Conservation (phyloP, 108 stramenopile genomes). For the Pseudonitzschia pungens region DNA sequence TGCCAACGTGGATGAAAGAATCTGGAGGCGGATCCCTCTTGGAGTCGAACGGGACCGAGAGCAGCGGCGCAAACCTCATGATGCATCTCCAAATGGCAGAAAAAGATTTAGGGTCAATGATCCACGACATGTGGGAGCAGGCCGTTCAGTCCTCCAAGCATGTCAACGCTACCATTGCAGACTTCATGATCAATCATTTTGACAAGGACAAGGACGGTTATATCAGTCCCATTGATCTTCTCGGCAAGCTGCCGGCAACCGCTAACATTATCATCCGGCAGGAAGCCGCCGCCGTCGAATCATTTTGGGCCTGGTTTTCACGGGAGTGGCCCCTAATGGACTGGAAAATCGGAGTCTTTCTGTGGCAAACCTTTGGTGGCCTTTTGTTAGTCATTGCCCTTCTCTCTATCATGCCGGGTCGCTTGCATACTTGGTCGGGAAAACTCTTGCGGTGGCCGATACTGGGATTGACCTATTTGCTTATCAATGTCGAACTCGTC, state of each 20-base stretch:
- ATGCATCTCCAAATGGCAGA: not conserved
- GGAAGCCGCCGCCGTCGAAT: not conserved
- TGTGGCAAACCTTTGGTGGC: conserved; percentile 74
- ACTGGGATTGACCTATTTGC: conserved; percentile 63
- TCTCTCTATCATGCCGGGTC: conserved; percentile 66
- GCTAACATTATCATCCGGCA: conserved; percentile 3
- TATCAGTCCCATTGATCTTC: conserved; percentile 32
- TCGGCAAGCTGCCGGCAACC: conserved; percentile 39
- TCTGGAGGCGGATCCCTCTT: not conserved
- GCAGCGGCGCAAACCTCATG: conserved; percentile 15
- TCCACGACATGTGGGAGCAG: conserved; percentile 32
- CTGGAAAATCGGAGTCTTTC: conserved; percentile 66
- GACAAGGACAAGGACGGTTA: conserved; percentile 45
- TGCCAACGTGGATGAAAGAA: conserved; percentile 43
- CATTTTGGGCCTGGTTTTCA: conserved; percentile 42
- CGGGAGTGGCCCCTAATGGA: conserved; percentile 64
- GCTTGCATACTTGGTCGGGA: conserved; percentile 67
- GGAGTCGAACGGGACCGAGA: not conserved
- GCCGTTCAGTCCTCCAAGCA: conserved; percentile 19
- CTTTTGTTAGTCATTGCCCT: conserved; percentile 47
- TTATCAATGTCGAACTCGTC: conserved; percentile 68
- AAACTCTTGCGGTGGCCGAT: conserved; percentile 79
- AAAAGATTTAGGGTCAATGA: not conserved
- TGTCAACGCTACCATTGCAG: conserved; percentile 14
- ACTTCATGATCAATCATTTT: conserved; percentile 32